These are phyloP conservation scores for Penstemon davidsonii DNA, from an alignment of 257 asterid genomes.

Conservation along the genomic window DNA sequence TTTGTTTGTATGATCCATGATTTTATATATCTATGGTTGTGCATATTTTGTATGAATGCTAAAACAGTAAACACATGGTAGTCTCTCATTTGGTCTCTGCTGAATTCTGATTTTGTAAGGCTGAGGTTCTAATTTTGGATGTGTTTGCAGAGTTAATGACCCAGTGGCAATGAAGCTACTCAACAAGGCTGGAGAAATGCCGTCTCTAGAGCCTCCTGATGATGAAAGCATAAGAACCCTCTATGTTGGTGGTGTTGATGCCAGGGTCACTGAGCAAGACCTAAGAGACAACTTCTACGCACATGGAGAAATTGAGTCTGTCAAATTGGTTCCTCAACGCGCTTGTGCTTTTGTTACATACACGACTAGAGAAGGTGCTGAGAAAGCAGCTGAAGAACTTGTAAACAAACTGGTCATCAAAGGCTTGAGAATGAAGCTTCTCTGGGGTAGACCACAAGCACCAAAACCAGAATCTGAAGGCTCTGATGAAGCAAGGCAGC, in stretches of 20 bases:
- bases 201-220: slow-evolving; percentile 93
- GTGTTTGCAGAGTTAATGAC: slow-evolving; percentile 72
- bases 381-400: slow-evolving; percentile 96
- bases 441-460: slow-evolving; percentile 94
- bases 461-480: slow-evolving; percentile 64
- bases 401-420: slow-evolving; percentile 80
- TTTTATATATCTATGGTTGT: neutral
- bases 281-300: slow-evolving; percentile 87
- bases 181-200: slow-evolving; percentile 97
- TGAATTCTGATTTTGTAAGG: slow-evolving; percentile 7
- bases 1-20: neutral
- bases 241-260: slow-evolving; percentile 91
- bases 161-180: slow-evolving; percentile 94
- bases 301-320: slow-evolving; percentile 93
- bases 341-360: slow-evolving; percentile 96
- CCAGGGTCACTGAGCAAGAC: slow-evolving; percentile 82
- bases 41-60: slow-evolving; percentile 11
- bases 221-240: slow-evolving; percentile 95
- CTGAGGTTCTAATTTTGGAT: slow-evolving; percentile 1
- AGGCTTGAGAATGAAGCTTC: slow-evolving; percentile 85
- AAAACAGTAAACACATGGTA: neutral
- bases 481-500: slow-evolving; percentile 77
- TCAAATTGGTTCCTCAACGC: slow-evolving; percentile 82
- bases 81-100: slow-evolving; percentile 1
- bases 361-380: slow-evolving; percentile 95